phyloP scores from a whole-genome alignment of 371 early-diverging fungal species.

The Mortierella sp. region DNA sequence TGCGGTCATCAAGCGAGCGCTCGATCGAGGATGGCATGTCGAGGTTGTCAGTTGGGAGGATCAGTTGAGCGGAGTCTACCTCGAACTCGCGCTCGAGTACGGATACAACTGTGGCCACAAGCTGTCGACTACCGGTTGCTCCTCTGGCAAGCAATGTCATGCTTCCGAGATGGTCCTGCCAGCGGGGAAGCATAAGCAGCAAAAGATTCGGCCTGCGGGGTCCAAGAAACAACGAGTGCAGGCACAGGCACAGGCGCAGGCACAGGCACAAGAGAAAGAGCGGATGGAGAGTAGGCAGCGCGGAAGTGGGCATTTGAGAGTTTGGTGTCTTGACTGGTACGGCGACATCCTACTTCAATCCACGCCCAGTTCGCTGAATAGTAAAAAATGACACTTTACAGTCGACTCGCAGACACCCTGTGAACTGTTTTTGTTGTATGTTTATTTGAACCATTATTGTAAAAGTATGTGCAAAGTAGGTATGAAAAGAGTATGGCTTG shows the following conservation, averaged over 20 bases:
- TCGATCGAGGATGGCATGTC: slow-evolving; percentile 60
- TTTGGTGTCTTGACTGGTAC: slow-evolving; percentile 41
- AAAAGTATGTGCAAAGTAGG: neutral
- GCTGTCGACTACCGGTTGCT: neutral
- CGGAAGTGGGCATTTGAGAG: slow-evolving; percentile 20
- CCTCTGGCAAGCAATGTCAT: neutral
- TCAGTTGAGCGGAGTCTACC: slow-evolving; percentile 48
- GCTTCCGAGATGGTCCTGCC: neutral
- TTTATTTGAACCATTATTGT: neutral
- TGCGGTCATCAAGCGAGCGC: slow-evolving; percentile 53
- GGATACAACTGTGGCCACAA: slow-evolving; percentile 20
- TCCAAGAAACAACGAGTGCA: neutral
- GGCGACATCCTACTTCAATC: slow-evolving; percentile 20
- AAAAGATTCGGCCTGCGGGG: neutral
- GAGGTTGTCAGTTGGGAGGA: slow-evolving; percentile 62
- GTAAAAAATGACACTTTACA: neutral
- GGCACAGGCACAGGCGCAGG: neutral
- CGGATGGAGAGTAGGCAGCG: neutral
- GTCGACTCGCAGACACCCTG: no score
- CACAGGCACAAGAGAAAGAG: neutral
- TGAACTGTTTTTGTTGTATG: neutral
- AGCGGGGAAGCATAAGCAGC: slow-evolving; percentile 3
- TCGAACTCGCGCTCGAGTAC: slow-evolving; percentile 48
- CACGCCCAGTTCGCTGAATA: neutral
- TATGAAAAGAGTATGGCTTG: neutral